Conservation (phyloP, 2,329 filamentous ascomycete genomes). For the Xylaria sp. region DNA sequence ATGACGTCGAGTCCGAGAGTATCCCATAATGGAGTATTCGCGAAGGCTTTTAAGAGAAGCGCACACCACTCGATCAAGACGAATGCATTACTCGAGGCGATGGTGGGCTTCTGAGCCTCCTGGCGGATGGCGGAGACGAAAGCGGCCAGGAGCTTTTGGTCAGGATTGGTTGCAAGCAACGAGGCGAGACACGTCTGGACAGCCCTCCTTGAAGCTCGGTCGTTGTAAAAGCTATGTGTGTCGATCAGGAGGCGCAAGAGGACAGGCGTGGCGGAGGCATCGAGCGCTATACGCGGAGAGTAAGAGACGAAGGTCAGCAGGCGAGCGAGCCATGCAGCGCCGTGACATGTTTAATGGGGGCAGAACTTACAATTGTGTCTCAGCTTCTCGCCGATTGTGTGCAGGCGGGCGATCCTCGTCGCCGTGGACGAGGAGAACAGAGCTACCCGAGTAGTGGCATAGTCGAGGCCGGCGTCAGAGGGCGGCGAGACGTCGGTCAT, state of each 20-base stretch:
- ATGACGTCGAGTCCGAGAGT: constrained; percentile 70
- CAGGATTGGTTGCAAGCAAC: constrained; percentile 63
- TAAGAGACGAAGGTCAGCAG: constrained; percentile 15
- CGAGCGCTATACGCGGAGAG: constrained; percentile 47
- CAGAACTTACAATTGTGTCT: constrained; percentile 56
- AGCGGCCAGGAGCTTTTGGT: constrained; percentile 64
- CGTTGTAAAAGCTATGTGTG: constrained; percentile 86
- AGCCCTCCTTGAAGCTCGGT: constrained; percentile 81
- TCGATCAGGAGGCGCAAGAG: constrained; percentile 79
- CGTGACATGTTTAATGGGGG: background rate
- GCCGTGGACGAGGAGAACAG: constrained; percentile 68
- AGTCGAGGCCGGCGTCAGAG: constrained; percentile 53
- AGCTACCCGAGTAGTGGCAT: constrained; percentile 54
- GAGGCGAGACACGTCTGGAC: constrained; percentile 80
- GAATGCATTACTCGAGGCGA: constrained; percentile 82
- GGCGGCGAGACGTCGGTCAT: constrained; percentile 35
- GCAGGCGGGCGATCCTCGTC: constrained; percentile 60
- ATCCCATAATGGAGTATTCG: constrained; percentile 66
- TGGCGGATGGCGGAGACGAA: constrained; percentile 71
- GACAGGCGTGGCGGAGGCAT: constrained; percentile 54
- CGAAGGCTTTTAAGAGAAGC: constrained; percentile 74
- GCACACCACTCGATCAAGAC: constrained; percentile 91
- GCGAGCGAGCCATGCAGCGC: background rate
- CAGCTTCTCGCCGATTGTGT: constrained; percentile 62
- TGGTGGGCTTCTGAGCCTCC: constrained; percentile 77